These are phyloP conservation scores for Erigeron philadelphicus DNA, from an alignment of 140 eudicot species.

Conservation along the genomic window DNA sequence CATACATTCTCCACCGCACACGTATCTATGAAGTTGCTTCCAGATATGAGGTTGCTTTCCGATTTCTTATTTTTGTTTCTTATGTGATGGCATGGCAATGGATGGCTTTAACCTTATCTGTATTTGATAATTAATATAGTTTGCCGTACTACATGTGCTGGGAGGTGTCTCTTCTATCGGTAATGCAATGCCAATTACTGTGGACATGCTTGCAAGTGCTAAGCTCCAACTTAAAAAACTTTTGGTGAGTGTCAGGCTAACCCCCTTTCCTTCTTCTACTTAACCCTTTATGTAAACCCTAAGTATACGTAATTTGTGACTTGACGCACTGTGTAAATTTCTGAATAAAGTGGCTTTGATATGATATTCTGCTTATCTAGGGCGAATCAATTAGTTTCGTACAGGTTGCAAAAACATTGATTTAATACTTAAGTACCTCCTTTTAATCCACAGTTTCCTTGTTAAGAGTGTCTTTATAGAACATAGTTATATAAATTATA, in stretches of 20 bases:
- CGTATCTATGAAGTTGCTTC: conserved; percentile 86
- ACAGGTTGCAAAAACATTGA: not conserved
- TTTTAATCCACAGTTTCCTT: too few species aligned
- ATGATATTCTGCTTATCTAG: not conserved
- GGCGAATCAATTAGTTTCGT: not conserved
- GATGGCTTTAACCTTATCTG: not conserved
- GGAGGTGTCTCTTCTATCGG: conserved; percentile 51
- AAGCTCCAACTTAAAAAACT: conserved; percentile 75
- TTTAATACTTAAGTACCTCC: not conserved
- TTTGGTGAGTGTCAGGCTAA: conserved; percentile 48
- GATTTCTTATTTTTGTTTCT: conserved; percentile 9
- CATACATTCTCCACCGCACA: conserved; percentile 74
- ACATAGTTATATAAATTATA: too few species aligned
- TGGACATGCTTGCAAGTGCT: conserved; percentile 65
- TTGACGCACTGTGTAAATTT: not conserved
- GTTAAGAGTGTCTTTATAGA: too few species aligned
- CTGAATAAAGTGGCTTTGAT: not conserved
- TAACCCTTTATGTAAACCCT: not conserved
- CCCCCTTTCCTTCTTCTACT: not conserved
- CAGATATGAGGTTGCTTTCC: conserved; percentile 69
- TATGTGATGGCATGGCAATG: not conserved
- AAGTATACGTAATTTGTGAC: not conserved
- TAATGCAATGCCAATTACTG: conserved; percentile 29
- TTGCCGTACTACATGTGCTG: conserved; percentile 57
- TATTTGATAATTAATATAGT: conserved; percentile 46